These are phyloP conservation scores for Populus tremula DNA, from an alignment of 345 rosid genomes.

Conservation along the genomic window DNA sequence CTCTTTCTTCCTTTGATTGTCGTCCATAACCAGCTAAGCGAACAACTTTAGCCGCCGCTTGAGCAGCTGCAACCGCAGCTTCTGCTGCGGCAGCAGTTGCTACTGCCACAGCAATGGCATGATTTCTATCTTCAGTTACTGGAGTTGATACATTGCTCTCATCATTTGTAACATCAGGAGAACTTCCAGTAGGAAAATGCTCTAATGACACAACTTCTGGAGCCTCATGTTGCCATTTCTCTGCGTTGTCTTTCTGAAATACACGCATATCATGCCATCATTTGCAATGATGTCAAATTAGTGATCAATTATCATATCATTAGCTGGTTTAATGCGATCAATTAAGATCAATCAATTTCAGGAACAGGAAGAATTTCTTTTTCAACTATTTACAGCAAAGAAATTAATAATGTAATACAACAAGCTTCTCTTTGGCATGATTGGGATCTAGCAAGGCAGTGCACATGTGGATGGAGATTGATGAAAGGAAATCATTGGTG, in stretches of 20 bases:
- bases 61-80: conserved; percentile 93
- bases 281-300: background rate
- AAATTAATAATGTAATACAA: background rate
- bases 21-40: conserved; percentile 82
- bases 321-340: background rate
- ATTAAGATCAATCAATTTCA: background rate
- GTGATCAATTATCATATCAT: background rate
- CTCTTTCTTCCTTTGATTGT: conserved; percentile 70
- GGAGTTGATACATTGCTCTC: conserved; percentile 54
- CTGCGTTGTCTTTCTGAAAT: conserved; percentile 40
- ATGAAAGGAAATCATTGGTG: conserved; percentile 41
- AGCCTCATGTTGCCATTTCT: conserved; percentile 63
- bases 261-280: background rate
- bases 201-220: conserved; percentile 83
- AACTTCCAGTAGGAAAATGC: conserved; percentile 78
- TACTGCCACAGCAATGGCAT: conserved; percentile 80
- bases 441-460: conserved; percentile 30
- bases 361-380: background rate
- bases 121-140: conserved; percentile 56
- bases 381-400: background rate
- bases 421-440: conserved; percentile 14
- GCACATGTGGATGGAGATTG: conserved; percentile 34
- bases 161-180: conserved; percentile 70
- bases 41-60: conserved; percentile 92
- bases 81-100: conserved; percentile 96